Percentiles rank a stretch among this genome's conserved stretches.
Evolutionary conservation across 805 yeast species (phyloP).

Genomic region (Candida quercuum): DNA sequence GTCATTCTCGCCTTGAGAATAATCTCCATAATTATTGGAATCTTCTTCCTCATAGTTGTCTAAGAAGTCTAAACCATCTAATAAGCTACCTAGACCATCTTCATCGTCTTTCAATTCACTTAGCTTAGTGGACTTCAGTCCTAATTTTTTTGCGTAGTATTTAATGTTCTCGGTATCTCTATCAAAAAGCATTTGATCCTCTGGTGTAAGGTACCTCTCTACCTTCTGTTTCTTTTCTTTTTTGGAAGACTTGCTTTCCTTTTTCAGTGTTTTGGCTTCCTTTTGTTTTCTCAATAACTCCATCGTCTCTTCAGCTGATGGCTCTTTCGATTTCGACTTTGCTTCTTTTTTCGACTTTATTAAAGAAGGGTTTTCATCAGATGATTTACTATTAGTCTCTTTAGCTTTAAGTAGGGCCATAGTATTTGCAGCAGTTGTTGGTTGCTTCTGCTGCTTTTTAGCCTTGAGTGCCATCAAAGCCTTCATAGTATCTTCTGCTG

Average conservation of each 20-base stretch:
- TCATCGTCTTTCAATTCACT: constrained; percentile 50
- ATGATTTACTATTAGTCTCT: constrained; percentile 1
- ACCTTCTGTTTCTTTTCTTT: constrained; percentile 15
- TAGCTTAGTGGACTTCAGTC: constrained; percentile 53
- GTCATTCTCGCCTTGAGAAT: constrained; percentile 17
- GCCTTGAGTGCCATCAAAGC: constrained; percentile 37
- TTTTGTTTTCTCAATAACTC: constrained; percentile 23
- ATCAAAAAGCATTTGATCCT: constrained; percentile 42
- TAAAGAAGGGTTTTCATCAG: too few species aligned
- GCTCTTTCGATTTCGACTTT: constrained; percentile 10
- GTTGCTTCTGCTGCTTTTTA: constrained; percentile 16
- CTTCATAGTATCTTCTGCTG: constrained; percentile 39
- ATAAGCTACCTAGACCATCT: constrained; percentile 75
- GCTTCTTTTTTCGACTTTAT: constrained; percentile 16
- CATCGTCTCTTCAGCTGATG: constrained; percentile 29
- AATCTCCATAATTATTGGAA: constrained; percentile 27
- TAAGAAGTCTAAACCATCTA: constrained; percentile 56
- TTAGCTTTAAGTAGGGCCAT: constrained; percentile 35
- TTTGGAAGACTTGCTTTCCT: constrained; percentile 20
- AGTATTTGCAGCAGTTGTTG: constrained; percentile 34
- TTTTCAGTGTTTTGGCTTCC: constrained; percentile 13
- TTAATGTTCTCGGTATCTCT: constrained; percentile 75
- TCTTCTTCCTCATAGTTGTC: constrained; percentile 29
- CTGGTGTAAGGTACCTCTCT: constrained; percentile 29
- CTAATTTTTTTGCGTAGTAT: constrained; percentile 79